Conservation (phyloP, 2,329 filamentous ascomycete species). For the Colletotrichum theobromicola region DNA sequence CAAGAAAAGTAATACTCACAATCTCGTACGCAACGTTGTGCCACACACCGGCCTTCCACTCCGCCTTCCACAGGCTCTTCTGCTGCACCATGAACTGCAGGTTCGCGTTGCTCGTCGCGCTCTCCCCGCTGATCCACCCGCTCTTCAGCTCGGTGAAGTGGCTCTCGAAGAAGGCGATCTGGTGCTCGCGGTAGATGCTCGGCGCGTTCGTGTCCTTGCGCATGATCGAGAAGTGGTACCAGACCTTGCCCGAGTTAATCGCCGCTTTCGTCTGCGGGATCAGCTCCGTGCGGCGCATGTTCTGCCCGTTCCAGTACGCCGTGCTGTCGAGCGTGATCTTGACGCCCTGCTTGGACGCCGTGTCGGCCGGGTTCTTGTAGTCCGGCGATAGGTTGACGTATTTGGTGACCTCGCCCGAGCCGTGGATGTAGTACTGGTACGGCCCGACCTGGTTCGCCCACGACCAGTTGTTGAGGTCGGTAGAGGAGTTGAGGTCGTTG, state of each 20-base stretch:
- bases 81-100: conserved; percentile 70
- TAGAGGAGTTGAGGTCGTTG: conserved; percentile 60
- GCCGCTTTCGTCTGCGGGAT: conserved; percentile 72
- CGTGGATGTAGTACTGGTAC: conserved; percentile 81
- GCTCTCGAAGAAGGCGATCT: conserved; percentile 67
- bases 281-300: conserved; percentile 75
- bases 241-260: conserved; percentile 70
- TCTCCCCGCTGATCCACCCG: conserved; percentile 60
- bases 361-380: conserved; percentile 71
- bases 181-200: conserved; percentile 68
- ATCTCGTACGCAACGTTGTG: conserved; percentile 80
- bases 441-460: conserved; percentile 72
- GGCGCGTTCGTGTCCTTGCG: conserved; percentile 64
- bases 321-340: conserved; percentile 70
- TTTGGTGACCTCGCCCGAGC: conserved; percentile 55
- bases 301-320: conserved; percentile 74
- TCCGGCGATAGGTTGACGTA: conserved; percentile 66
- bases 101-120: conserved; percentile 51
- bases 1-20: conserved; percentile 35
- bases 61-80: conserved; percentile 65
- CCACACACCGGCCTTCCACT: conserved; percentile 69
- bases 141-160: conserved; percentile 80
- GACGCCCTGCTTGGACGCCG: conserved; percentile 65
- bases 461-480: conserved; percentile 66
- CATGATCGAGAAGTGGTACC: conserved; percentile 76